Evolutionary conservation across 148 eudicot genomes (phyloP).

Genomic region (Vaccinium macrocarpon): DNA sequence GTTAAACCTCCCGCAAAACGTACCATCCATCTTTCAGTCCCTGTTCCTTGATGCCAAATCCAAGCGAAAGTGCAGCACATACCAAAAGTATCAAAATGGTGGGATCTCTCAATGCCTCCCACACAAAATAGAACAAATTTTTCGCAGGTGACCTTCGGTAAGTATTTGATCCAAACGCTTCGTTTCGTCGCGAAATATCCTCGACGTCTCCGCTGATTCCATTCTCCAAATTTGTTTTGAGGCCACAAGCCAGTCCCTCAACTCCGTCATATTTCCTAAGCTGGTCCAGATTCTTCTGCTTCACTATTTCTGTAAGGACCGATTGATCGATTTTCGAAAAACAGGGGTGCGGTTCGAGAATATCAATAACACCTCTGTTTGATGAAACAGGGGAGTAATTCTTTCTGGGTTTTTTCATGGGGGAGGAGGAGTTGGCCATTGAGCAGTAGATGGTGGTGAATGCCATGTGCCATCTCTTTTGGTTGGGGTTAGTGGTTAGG

Average conservation of each 20-base stretch:
- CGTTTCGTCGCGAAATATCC: background rate
- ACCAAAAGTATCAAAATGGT: background rate
- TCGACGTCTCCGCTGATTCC: conserved; percentile 7
- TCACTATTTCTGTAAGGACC: background rate
- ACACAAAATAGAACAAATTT: conserved; percentile 14
- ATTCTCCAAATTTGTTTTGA: conserved; percentile 15
- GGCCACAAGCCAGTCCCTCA: background rate
- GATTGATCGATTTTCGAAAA: background rate
- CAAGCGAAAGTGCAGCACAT: conserved; percentile 5
- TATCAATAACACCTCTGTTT: background rate
- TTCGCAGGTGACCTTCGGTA: conserved; percentile 19
- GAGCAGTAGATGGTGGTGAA: conserved; percentile 16
- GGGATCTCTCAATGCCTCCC: conserved; percentile 5
- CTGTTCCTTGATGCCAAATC: conserved; percentile 8
- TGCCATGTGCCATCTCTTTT: conserved; percentile 23
- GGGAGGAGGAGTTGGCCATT: conserved; percentile 12
- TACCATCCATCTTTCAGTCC: conserved; percentile 5
- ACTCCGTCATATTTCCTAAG: background rate
- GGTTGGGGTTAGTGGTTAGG: background rate
- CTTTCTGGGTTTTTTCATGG: background rate
- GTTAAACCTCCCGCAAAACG: too few species aligned
- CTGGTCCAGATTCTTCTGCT: background rate
- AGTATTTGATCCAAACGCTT: conserved; percentile 15
- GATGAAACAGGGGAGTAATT: background rate
- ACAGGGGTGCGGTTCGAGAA: background rate